Percentiles rank a stretch among this genome's conserved stretches.
These are phyloP conservation scores for Lentinula sp. DNA, from an alignment of 768 basidiomycete species.

Conservation along the genomic window DNA sequence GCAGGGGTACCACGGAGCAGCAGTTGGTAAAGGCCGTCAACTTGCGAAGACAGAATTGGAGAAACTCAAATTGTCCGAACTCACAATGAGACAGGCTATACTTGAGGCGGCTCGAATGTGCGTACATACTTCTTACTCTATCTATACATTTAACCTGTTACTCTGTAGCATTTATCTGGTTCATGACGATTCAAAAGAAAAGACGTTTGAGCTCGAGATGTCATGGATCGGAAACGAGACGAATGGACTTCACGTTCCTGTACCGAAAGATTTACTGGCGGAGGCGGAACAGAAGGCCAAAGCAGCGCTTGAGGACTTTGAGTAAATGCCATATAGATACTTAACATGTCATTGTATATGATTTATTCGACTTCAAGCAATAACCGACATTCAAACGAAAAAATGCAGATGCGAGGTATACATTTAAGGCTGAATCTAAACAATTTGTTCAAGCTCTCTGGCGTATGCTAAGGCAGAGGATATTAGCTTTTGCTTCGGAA, in stretches of 20 bases:
- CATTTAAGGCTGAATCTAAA: conserved; percentile 36
- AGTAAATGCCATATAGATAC: conserved; percentile 13
- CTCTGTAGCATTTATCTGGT: conserved; percentile 83
- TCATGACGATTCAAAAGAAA: conserved; percentile 97
- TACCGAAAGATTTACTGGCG: conserved; percentile 77
- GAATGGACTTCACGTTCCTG: conserved; percentile 68
- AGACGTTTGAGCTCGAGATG: conserved; percentile 97
- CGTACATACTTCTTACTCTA: conserved; percentile 7
- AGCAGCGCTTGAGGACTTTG: conserved; percentile 71
- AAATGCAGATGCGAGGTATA: conserved; percentile 3
- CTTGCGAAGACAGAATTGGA: conserved; percentile 98
- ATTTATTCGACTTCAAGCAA: not conserved
- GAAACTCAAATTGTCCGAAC: conserved; percentile 82
- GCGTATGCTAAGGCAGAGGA: conserved; percentile 74
- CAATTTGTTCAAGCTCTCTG: conserved; percentile 86
- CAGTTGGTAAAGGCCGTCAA: conserved; percentile 97
- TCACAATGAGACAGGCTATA: conserved; percentile 82
- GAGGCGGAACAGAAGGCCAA: conserved; percentile 89
- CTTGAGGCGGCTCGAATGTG: conserved; percentile 96
- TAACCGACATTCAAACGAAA: not conserved
- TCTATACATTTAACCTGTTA: not conserved
- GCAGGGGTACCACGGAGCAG: conserved; percentile 92
- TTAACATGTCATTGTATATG: not conserved
- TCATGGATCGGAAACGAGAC: conserved; percentile 93
- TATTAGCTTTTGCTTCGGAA: conserved; percentile 82